A percentile compares a stretch with the other conserved stretches of the same genome.
Conservation (phyloP, 768 basidiomycete species). For the Lentinula edodes region DNA sequence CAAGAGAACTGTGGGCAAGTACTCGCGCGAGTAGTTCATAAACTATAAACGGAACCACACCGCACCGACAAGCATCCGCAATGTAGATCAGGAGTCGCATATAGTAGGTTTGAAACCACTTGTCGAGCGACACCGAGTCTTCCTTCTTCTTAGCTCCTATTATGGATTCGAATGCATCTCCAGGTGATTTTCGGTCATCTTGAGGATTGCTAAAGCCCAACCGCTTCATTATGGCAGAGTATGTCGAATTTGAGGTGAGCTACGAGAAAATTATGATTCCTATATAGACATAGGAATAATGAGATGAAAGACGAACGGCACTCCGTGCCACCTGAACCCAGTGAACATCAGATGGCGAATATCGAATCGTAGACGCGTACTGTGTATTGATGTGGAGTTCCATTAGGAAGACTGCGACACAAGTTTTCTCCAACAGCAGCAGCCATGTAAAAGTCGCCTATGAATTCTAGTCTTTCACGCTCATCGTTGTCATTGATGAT, state of each 20-base stretch:
- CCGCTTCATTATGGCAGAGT: constrained; percentile 31
- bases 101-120: constrained; percentile 34
- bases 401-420: constrained; percentile 25
- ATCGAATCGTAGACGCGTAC: constrained; percentile 16
- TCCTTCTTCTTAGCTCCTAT: constrained; percentile 39
- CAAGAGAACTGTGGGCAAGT: neutral
- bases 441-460: constrained; percentile 43
- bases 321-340: neutral
- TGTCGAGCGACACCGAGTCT: constrained; percentile 29
- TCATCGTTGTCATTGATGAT: constrained; percentile 16
- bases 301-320: neutral
- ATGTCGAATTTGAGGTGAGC: constrained; percentile 29
- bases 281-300: too few species aligned
- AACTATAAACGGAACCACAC: neutral
- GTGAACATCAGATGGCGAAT: neutral
- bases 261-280: neutral
- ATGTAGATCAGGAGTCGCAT: constrained; percentile 28
- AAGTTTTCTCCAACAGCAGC: constrained; percentile 34
- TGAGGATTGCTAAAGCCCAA: constrained; percentile 20
- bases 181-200: neutral
- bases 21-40: neutral
- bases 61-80: constrained; percentile 21
- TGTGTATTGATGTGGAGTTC: constrained; percentile 27
- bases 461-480: constrained; percentile 36
- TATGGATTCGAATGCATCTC: constrained; percentile 41